These are phyloP conservation scores for Yueomyces sinensis DNA, from an alignment of 805 yeast species.

Conservation along the genomic window DNA sequence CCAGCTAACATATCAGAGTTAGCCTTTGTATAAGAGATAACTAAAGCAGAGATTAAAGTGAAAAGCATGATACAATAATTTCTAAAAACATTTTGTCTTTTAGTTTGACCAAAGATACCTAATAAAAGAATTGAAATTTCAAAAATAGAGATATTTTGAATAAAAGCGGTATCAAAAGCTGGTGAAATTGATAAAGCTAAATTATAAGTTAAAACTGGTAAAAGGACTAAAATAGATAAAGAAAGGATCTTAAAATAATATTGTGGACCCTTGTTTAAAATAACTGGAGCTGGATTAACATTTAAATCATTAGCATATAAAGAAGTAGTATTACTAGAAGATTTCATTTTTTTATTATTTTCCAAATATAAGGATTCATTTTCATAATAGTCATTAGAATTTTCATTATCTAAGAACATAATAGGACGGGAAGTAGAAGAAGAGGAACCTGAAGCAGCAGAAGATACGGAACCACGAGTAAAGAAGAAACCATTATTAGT, in stretches of 20 bases:
- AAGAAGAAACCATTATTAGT: neutral
- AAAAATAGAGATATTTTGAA: conserved; percentile 20
- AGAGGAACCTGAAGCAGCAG: neutral
- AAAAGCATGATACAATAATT: conserved; percentile 18
- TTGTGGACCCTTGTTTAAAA: neutral
- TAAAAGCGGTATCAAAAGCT: conserved; percentile 21
- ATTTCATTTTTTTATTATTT: neutral
- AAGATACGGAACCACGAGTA: neutral
- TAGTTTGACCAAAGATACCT: conserved; percentile 20
- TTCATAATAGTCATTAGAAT: neutral
- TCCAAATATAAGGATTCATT: neutral
- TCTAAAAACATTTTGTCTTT: conserved; percentile 14
- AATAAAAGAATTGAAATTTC: conserved; percentile 22
- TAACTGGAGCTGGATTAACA: neutral
- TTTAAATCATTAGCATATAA: neutral
- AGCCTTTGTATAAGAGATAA: conserved; percentile 23
- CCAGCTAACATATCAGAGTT: conserved; percentile 23
- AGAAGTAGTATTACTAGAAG: neutral
- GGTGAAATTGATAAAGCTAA: conserved; percentile 18
- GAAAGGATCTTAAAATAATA: conserved; percentile 9
- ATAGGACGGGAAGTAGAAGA: neutral
- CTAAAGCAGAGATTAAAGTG: conserved; percentile 16
- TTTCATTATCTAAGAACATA: neutral
- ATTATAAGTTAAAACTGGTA: conserved; percentile 12
- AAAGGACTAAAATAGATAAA: conserved; percentile 10